A percentile compares a stretch with the other conserved stretches of the same genome.
These are phyloP conservation scores for Theobroma grandiflorum DNA, from an alignment of 441 rosid genomes.

Conservation along the genomic window DNA sequence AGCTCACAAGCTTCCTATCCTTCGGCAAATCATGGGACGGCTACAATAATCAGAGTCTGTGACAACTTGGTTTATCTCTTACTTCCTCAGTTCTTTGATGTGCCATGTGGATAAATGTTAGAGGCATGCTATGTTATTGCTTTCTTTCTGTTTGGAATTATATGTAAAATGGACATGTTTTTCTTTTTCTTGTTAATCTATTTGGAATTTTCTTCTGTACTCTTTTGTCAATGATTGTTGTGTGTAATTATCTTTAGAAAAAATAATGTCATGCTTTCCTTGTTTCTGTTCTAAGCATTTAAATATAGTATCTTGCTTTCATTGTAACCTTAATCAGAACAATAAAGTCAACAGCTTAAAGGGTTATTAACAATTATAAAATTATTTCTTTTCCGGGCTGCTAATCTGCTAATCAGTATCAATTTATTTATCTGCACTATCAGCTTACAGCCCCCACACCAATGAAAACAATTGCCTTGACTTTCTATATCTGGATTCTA, in stretches of 20 bases:
- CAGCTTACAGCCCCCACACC: no score
- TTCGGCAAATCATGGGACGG: conserved; percentile 48
- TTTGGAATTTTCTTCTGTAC: conserved; percentile 19
- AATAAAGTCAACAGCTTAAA: not conserved
- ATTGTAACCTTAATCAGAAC: not conserved
- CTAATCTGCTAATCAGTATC: no score
- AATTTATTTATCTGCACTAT: no score
- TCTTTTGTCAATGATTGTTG: conserved; percentile 12
- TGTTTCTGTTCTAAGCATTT: not conserved
- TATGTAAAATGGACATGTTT: not conserved
- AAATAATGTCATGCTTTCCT: not conserved
- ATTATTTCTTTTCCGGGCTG: not conserved
- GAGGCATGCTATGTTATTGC: conserved; percentile 15
- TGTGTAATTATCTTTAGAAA: not conserved
- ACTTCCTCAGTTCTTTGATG: not conserved
- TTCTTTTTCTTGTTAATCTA: not conserved
- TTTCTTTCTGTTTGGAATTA: conserved; percentile 7
- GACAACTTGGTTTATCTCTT: conserved; percentile 24
- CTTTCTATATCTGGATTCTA: not conserved
- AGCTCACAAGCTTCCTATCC: conserved; percentile 45
- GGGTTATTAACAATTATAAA: not conserved
- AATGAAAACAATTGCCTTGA: not conserved
- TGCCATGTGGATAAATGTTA: not conserved
- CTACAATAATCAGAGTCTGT: conserved; percentile 38
- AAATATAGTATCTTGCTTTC: conserved; percentile 12